Evolutionary conservation across 2,329 filamentous ascomycete genomes (phyloP).

Genomic region (Laburnicola sp.): DNA sequence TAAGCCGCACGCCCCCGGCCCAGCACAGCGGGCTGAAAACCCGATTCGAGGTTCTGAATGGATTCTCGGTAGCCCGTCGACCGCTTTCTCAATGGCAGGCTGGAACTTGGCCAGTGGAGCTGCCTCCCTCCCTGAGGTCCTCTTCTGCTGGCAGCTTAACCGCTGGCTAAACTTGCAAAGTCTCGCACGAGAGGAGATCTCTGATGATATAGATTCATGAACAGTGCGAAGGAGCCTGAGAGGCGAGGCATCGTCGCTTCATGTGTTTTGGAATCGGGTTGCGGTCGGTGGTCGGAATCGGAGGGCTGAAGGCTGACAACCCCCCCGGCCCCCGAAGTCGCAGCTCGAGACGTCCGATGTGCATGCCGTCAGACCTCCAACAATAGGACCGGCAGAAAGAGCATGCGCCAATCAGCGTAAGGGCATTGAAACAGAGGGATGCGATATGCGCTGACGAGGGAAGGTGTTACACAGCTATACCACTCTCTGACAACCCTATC

Average conservation of each 20-base stretch:
- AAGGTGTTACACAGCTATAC: too few relatives aligned
- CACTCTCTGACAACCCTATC: too few relatives aligned
- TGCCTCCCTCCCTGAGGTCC: neutral
- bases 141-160: neutral
- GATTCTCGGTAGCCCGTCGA: neutral
- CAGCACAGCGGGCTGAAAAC: neutral
- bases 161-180: neutral
- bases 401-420: neutral
- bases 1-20: neutral
- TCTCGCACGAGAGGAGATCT: neutral
- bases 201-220: neutral
- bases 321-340: neutral
- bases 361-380: neutral
- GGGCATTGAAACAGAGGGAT: neutral
- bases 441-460: neutral
- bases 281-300: slow-evolving; percentile 7
- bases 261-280: neutral
- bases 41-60: slow-evolving; percentile 1
- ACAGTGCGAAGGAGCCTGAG: neutral
- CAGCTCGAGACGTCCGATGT: neutral
- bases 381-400: neutral
- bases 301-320: neutral
- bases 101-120: neutral
- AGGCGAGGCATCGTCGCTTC: neutral
- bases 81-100: neutral